Percentiles rank a stretch among this genome's conserved stretches.
Conservation (phyloP, 805 yeast genomes). For the Ogataea parapolymorpha region DNA sequence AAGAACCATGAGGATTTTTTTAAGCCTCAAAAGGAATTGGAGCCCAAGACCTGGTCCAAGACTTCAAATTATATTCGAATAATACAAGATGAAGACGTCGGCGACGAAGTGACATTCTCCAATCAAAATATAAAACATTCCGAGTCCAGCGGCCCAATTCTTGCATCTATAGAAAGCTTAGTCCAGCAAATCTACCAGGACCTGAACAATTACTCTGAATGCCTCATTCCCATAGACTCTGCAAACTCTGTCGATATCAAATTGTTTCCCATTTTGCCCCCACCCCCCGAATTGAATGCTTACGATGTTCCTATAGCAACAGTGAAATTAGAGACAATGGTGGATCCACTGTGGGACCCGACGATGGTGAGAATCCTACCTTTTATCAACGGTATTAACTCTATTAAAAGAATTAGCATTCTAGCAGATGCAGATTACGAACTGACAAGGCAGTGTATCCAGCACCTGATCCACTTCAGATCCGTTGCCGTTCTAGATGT, state of each 20-base stretch:
- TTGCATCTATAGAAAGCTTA: constrained; percentile 63
- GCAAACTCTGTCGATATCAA: constrained; percentile 91
- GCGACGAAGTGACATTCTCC: constrained; percentile 23
- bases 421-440: constrained; percentile 77
- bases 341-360: constrained; percentile 96
- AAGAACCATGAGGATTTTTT: constrained; percentile 43
- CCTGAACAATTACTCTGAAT: constrained; percentile 90
- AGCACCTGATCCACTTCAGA: constrained; percentile 85
- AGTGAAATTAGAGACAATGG: constrained; percentile 64
- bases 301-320: constrained; percentile 92
- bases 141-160: constrained; percentile 18
- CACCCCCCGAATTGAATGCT: constrained; percentile 72
- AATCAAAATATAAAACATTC: constrained; percentile 25
- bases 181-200: constrained; percentile 93
- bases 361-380: constrained; percentile 89
- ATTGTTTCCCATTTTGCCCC: constrained; percentile 82
- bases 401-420: constrained; percentile 70
- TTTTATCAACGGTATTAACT: constrained; percentile 83
- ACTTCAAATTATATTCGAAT: constrained; percentile 30
- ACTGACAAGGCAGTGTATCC: constrained; percentile 81
- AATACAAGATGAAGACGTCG: constrained; percentile 30
- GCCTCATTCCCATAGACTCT: constrained; percentile 88
- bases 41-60: constrained; percentile 14
- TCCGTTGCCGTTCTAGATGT: constrained; percentile 81
- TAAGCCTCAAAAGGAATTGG: constrained; percentile 20